Conservation (phyloP, 805 yeast genomes). For the Teunomyces cretensis region DNA sequence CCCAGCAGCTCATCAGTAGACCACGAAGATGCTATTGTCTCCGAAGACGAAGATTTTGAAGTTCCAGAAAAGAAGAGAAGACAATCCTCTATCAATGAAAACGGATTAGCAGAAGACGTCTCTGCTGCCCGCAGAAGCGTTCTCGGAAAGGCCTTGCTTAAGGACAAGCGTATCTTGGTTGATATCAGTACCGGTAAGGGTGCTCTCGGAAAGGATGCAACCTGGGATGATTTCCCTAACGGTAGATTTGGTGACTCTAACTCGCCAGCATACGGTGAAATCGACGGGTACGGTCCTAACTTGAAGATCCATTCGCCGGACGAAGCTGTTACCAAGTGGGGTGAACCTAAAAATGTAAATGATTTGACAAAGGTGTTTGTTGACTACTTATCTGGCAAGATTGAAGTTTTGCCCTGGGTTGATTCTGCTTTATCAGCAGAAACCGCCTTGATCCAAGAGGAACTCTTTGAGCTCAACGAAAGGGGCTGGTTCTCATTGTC, state of each 20-base stretch:
- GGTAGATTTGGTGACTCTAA: conserved; percentile 94
- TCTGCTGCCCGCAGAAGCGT: conserved; percentile 19
- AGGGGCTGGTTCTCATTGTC: conserved; percentile 82
- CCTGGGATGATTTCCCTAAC: conserved; percentile 97
- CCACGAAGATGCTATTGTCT: conserved; percentile 38
- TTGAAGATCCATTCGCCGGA: conserved; percentile 66
- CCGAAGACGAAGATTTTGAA: conserved; percentile 35
- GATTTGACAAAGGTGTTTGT: conserved; percentile 71
- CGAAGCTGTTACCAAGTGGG: conserved; percentile 77
- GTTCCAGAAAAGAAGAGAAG: conserved; percentile 32
- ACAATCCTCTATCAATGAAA: conserved; percentile 41
- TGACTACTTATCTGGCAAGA: conserved; percentile 69
- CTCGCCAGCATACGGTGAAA: conserved; percentile 97
- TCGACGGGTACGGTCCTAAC: conserved; percentile 95
- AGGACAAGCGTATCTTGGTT: conserved; percentile 54
- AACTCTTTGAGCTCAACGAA: conserved; percentile 74
- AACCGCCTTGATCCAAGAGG: conserved; percentile 90
- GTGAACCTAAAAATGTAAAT: conserved; percentile 56
- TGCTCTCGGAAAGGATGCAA: conserved; percentile 80
- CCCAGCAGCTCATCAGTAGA: conserved; percentile 19
- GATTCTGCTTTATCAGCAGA: conserved; percentile 85
- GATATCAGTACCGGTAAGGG: conserved; percentile 87
- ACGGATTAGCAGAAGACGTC: conserved; percentile 28
- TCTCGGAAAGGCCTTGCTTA: conserved; percentile 23
- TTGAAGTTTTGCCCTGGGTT: conserved; percentile 87